Percentiles rank a stretch among this genome's conserved stretches.
Evolutionary conservation across 2,329 filamentous ascomycete genomes (phyloP).

Genomic region (Monilinia laxa): DNA sequence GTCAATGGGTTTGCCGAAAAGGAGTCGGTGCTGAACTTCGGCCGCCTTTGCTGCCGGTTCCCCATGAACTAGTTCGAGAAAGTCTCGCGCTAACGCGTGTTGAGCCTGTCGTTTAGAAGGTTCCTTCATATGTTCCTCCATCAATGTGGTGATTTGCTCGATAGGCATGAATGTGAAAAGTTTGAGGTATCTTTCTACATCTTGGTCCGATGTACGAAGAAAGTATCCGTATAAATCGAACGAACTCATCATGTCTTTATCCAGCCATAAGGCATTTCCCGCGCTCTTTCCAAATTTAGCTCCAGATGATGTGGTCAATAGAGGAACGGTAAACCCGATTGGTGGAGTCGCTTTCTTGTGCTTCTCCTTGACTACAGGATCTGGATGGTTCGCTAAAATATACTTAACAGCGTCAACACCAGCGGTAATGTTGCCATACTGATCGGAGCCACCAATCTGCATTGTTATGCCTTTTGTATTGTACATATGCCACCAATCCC

Average conservation of each 20-base stretch:
- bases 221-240: slow-evolving; percentile 95
- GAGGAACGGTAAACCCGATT: slow-evolving; percentile 84
- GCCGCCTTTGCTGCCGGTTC: slow-evolving; percentile 61
- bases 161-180: slow-evolving; percentile 87
- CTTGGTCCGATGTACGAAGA: slow-evolving; percentile 74
- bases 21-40: slow-evolving; percentile 53
- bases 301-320: slow-evolving; percentile 81
- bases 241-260: slow-evolving; percentile 72
- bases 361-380: slow-evolving; percentile 47
- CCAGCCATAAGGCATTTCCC: slow-evolving; percentile 92
- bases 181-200: slow-evolving; percentile 79
- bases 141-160: slow-evolving; percentile 62
- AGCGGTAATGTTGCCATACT: slow-evolving; percentile 93
- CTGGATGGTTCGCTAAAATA: slow-evolving; percentile 59
- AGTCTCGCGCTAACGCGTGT: slow-evolving; percentile 77
- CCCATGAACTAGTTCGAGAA: slow-evolving; percentile 79
- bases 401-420: slow-evolving; percentile 83
- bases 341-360: slow-evolving; percentile 50
- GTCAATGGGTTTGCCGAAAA: slow-evolving; percentile 42
- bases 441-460: slow-evolving; percentile 92
- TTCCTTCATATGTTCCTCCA: slow-evolving; percentile 65
- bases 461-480: slow-evolving; percentile 67
- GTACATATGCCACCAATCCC: slow-evolving; percentile 94
- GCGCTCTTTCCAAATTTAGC: slow-evolving; percentile 94
- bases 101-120: slow-evolving; percentile 76